phyloP scores from a whole-genome alignment of 768 basidiomycete genomes.

The Dentipellis fragilis region DNA sequence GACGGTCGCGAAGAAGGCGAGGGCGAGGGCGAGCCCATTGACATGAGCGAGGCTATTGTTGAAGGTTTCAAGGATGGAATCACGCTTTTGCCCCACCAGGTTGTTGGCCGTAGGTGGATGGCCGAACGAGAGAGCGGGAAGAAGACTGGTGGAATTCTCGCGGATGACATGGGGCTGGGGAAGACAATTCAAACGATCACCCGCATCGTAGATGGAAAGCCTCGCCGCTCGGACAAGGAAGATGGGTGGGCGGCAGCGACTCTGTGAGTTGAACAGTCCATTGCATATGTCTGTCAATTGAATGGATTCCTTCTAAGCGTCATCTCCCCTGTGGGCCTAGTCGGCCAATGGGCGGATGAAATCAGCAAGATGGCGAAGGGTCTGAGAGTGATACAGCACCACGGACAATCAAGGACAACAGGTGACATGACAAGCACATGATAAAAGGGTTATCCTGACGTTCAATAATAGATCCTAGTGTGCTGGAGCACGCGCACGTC shows the following conservation, averaged over 20 bases:
- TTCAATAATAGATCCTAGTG: conserved; percentile 36
- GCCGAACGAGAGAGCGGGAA: conserved; percentile 68
- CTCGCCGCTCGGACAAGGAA: conserved; percentile 56
- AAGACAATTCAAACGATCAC: conserved; percentile 90
- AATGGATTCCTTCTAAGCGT: conserved; percentile 38
- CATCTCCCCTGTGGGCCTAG: conserved; percentile 77
- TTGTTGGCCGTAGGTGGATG: conserved; percentile 86
- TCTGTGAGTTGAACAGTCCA: conserved; percentile 37
- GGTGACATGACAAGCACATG: conserved; percentile 25
- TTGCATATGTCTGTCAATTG: background rate
- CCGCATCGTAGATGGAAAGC: conserved; percentile 75
- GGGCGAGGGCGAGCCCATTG: conserved; percentile 34
- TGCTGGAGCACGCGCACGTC: conserved; percentile 48
- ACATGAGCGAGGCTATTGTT: conserved; percentile 61
- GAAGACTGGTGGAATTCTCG: conserved; percentile 78
- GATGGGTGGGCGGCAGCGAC: conserved; percentile 67
- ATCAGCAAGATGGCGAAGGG: conserved; percentile 59
- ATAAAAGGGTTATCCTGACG: no score
- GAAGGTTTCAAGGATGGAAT: conserved; percentile 69
- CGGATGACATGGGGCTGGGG: conserved; percentile 85
- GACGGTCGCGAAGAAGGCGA: conserved; percentile 41
- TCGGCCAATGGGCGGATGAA: conserved; percentile 88
- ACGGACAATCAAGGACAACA: conserved; percentile 65
- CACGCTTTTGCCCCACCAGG: conserved; percentile 75
- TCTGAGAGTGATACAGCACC: conserved; percentile 71